Evolutionary conservation across 257 asterid species (phyloP), one percentile per base, ranked within the genome.

Genomic region (Lavandula angustifolia): DNA sequence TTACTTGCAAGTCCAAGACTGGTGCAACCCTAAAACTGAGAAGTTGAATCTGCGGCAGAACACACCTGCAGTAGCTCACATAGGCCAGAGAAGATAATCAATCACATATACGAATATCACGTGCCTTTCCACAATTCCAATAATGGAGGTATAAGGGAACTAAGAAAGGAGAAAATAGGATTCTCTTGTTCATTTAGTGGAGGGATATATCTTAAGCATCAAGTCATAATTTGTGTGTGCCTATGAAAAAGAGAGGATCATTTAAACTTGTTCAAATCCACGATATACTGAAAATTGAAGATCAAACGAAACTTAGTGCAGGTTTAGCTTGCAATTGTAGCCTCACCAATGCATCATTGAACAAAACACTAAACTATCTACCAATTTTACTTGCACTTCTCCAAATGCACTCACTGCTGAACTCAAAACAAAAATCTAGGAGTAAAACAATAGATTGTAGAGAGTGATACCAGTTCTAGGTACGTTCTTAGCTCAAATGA

Each of bases 1-100:
- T 80, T 37, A 91, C 94, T 80, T 69, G 84, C 54, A 91, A 83
- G 72, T 80, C 95, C 76, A 91, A 60, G 48, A 91, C 87, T 6
- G 96, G 98, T 37, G 91, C 86, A 59, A 88, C 98, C 61, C 75
- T 85, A 74, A 91, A 88, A 66, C 71, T 86, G 61, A 91, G 82
- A 77, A 91, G 85, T 75, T 80, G 89, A 72, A 86, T 65, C 79
- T 78, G 89, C 5, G 95, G 96, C 60, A 91, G 79, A 66, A 80
- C 65, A 66, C 98, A 91, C 88, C 98, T 91, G 72, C 80, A 80
- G 73, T 42, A 66, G 70, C 52, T 50, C 61, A 60, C 57, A 57
- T 69, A 68, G 74, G 55, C 54, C 40, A 7, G 48, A 44, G 40
- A 11, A 50, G 32, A 11, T 48, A 57, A 57, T 43, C 73, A n/a